Conservation (phyloP, 352 stramenopile genomes). For the Globisporangium barbulae region DNA sequence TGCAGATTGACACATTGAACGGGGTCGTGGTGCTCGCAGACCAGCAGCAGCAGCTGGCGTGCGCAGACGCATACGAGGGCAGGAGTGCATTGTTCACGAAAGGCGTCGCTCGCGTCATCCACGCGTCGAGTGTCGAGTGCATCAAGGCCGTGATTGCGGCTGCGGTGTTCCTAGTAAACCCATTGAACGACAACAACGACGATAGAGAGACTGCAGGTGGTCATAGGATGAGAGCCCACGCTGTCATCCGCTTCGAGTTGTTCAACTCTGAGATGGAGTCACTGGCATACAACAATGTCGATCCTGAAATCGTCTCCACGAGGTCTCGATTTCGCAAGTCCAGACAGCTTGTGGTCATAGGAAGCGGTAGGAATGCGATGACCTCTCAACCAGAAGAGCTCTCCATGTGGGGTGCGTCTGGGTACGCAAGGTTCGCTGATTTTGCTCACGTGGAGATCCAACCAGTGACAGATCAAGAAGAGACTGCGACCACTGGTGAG, state of each 20-base stretch:
- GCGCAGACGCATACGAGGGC: conserved; percentile 10
- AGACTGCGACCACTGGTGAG: not conserved
- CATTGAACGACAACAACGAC: not conserved
- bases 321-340: not conserved
- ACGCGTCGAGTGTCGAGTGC: conserved; percentile 20
- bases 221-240: not conserved
- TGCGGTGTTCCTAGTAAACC: not conserved
- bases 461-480: not conserved
- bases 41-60: not conserved
- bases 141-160: conserved; percentile 22
- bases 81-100: conserved; percentile 1
- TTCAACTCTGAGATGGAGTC: conserved; percentile 14
- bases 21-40: conserved; percentile 11
- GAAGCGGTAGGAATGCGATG: not conserved
- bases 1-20: conserved; percentile 20
- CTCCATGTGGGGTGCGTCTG: not conserved
- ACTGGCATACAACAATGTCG: not conserved
- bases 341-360: conserved; percentile 12
- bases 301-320: not conserved
- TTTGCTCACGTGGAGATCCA: conserved; percentile 3
- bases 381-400: not conserved
- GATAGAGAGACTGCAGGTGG: not conserved
- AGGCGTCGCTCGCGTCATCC: conserved; percentile 7
- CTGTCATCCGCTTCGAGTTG: conserved; percentile 8
- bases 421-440: not conserved